These are phyloP conservation scores for Berkeleyomyces rouxiae DNA, from an alignment of 2,329 filamentous ascomycete genomes.

Conservation along the genomic window DNA sequence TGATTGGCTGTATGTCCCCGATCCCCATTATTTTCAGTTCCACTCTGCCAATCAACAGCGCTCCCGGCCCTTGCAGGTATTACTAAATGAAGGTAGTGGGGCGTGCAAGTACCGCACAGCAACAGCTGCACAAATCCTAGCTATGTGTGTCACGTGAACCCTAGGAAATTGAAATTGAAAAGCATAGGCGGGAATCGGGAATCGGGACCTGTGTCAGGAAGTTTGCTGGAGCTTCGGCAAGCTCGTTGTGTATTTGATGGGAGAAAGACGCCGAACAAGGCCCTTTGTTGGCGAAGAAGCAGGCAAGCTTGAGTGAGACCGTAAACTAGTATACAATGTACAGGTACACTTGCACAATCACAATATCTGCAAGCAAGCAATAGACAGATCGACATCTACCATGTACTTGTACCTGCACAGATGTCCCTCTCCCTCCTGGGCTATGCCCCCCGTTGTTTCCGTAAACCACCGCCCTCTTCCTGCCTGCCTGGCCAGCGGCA, in stretches of 20 bases:
- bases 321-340: too few species aligned
- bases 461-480: not conserved
- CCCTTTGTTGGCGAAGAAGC: not conserved
- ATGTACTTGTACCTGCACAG: not conserved
- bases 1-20: not conserved
- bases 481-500: not conserved
- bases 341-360: too few species aligned
- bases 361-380: not conserved
- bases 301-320: too few species aligned
- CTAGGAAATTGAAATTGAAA: not conserved
- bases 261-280: not conserved
- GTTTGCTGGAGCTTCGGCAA: not conserved
- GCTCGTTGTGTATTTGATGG: not conserved
- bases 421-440: not conserved
- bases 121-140: not conserved
- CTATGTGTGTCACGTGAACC: not conserved
- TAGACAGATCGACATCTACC: not conserved
- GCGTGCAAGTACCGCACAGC: constrained; percentile 6
- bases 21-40: too few species aligned
- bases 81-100: constrained; percentile 1
- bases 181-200: not conserved
- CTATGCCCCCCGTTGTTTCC: not conserved
- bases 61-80: constrained; percentile 1
- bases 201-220: not conserved
- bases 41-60: not conserved